Evolutionary conservation across 768 basidiomycete genomes (phyloP).

Genomic region (Russula ochroleuca): DNA sequence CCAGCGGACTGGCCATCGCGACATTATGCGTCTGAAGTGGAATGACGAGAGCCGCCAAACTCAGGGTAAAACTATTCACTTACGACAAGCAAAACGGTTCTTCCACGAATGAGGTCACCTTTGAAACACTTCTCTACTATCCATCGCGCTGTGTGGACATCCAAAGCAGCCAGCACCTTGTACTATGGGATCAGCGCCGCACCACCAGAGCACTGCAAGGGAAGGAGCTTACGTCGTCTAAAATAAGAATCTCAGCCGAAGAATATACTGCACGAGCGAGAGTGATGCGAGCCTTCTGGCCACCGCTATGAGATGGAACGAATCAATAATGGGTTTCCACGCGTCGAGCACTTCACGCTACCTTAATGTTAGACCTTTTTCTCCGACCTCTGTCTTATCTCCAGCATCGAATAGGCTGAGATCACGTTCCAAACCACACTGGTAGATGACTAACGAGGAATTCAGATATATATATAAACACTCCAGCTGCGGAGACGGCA

Average conservation of each 20-base stretch:
- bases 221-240: constrained; percentile 61
- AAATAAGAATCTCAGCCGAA: constrained; percentile 53
- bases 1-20: constrained; percentile 49
- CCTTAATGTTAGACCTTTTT: constrained; percentile 50
- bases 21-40: constrained; percentile 48
- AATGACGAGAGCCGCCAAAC: not conserved
- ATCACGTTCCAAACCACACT: constrained; percentile 37
- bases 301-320: constrained; percentile 37
- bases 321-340: not conserved
- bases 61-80: constrained; percentile 23
- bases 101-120: constrained; percentile 44
- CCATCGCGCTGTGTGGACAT: constrained; percentile 50
- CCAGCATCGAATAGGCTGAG: constrained; percentile 46
- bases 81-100: constrained; percentile 54
- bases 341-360: not conserved
- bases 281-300: constrained; percentile 56
- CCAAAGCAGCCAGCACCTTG: constrained; percentile 46
- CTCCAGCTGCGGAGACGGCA: constrained; percentile 9
- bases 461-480: not conserved
- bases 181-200: not conserved
- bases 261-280: constrained; percentile 59
- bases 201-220: not conserved
- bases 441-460: constrained; percentile 22
- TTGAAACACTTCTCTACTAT: constrained; percentile 49
- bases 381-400: constrained; percentile 54